Evolutionary conservation across 2,329 filamentous ascomycete genomes (phyloP), one percentile per base, ranked within the genome.

Genomic region (Chlorencoelia australis): DNA sequence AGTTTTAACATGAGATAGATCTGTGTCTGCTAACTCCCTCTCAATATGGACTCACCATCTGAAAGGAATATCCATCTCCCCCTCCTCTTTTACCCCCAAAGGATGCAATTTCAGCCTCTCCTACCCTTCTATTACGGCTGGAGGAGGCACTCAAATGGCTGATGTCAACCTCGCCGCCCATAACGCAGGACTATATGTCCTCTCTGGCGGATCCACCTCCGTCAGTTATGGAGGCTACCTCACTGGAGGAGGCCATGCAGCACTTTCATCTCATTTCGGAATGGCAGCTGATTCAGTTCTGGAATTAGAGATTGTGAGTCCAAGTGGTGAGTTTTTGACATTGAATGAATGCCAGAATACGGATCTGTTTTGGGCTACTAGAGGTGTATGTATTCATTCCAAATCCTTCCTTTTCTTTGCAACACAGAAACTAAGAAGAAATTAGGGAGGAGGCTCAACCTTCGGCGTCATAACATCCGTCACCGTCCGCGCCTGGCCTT

Each of bases 391-490:
- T 22, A 27, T 28, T 25, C n/a, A n/a, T n/a, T n/a, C n/a, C n/a
- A n/a, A n/a, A n/a, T n/a, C 3, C 6, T 7, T 3, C 3, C 6
- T 25, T 25, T 13, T 13, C 22, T 4, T 10, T 25, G 10, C 22
- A 25, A 25, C 10, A 25, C 11, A 13, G 16, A 14, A 19, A 20
- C 30, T 41, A 25, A 13, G 18, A 20, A 29, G 9, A 18, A 17
- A 28, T 21, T 9, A 44, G 68, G 67, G 35, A 15, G 35, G 39
- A 10, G 33, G 28, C n/a, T n/a, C 27, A 3, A 43, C 45, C 8
- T 48, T 33, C n/a, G 43, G 71, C 0, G 62, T 80, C 2, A 63
- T 79, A 15, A 67, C 66, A 2, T 73, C 70, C 0, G 58, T 78
- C 22, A 79, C 74, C 0, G 53, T 72, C 10, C 67, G 68, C 41